Evolutionary conservation across 768 basidiomycete genomes (phyloP).

Genomic region (Rhodocollybia butyracea): DNA sequence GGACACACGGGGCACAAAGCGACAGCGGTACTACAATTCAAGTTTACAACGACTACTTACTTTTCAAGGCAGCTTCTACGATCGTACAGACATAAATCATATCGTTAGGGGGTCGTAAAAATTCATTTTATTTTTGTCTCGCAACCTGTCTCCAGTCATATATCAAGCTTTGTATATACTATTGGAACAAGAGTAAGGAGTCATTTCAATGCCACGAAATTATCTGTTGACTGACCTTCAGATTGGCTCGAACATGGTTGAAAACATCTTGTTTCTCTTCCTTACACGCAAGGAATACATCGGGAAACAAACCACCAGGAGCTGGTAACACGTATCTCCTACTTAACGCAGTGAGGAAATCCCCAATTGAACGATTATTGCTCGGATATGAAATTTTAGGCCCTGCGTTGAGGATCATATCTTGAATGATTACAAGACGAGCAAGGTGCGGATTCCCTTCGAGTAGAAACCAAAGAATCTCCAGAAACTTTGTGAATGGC

Average conservation of each 20-base stretch:
- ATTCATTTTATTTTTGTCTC: no score
- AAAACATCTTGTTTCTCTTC: neutral
- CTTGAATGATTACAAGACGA: neutral
- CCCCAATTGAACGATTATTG: neutral
- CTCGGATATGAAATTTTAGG: neutral
- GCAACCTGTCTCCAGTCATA: no score
- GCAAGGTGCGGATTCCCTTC: neutral
- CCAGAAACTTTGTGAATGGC: neutral
- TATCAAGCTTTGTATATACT: no score
- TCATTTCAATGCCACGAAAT: neutral
- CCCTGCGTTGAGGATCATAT: neutral
- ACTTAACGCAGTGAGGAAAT: neutral
- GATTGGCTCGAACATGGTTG: neutral
- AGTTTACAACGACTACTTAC: no score
- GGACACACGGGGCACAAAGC: no score
- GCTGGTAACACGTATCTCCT: slow-evolving; percentile 2
- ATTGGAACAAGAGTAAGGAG: neutral
- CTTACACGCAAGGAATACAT: neutral
- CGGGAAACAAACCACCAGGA: neutral
- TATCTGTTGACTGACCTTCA: neutral
- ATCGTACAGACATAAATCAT: no score
- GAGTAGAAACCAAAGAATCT: neutral
- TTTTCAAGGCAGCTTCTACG: no score
- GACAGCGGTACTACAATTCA: no score
- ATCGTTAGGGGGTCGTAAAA: no score